Percentiles rank a stretch among this genome's conserved stretches.
These are phyloP conservation scores for Camelina neglecta DNA, from an alignment of 345 rosid species.

Conservation along the genomic window DNA sequence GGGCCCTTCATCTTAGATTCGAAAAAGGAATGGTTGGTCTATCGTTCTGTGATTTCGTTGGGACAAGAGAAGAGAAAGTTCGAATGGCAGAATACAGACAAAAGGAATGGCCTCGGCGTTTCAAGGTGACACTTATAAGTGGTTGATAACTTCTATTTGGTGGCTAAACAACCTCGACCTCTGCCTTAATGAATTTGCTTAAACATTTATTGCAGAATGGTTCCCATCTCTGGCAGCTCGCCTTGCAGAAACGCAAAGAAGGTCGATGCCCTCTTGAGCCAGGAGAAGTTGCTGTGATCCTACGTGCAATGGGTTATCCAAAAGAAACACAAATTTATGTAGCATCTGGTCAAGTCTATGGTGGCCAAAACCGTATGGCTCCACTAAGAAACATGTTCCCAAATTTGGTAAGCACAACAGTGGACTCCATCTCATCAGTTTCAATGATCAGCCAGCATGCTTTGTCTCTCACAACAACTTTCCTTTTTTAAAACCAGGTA, in stretches of 20 bases:
- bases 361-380: constrained; percentile 99
- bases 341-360: constrained; percentile 99
- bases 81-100: constrained; percentile 92
- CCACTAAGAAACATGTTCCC: constrained; percentile 98
- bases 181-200: neutral
- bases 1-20: constrained; percentile 99
- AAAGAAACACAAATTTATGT: constrained; percentile 99
- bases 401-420: constrained; percentile 62
- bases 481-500: constrained; percentile 55
- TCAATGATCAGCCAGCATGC: neutral
- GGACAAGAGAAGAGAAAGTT: constrained; percentile 96
- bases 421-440: neutral
- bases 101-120: constrained; percentile 99
- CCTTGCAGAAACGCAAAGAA: constrained; percentile 96
- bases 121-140: constrained; percentile 60
- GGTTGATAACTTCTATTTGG: constrained; percentile 8
- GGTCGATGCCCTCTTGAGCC: constrained; percentile 99
- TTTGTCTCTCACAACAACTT: neutral
- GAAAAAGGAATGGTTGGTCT: constrained; percentile 99
- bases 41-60: constrained; percentile 98
- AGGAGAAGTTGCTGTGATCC: constrained; percentile 97
- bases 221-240: constrained; percentile 95
- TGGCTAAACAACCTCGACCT: constrained; percentile 12
- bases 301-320: constrained; percentile 98
- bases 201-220: constrained; percentile 69